Conservation (phyloP, 192 early-diverging fungal genomes). For the Paraglomus occultum region DNA sequence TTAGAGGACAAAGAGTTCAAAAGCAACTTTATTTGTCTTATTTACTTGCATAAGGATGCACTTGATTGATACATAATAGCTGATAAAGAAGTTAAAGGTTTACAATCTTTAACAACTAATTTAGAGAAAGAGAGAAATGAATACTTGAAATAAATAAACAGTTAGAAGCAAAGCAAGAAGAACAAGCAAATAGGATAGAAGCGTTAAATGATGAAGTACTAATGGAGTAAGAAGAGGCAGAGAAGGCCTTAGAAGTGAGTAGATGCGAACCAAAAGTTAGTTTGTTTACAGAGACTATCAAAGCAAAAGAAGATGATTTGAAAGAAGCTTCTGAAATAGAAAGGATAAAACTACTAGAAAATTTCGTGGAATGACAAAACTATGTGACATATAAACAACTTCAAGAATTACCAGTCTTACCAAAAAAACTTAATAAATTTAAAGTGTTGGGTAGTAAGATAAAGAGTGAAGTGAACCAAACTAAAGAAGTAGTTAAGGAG, state of each 20-base stretch:
- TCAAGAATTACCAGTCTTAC: too few species aligned
- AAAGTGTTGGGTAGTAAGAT: constrained; percentile 4
- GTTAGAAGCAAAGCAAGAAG: not conserved
- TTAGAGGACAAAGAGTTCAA: constrained; percentile 11
- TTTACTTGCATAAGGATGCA: constrained; percentile 6
- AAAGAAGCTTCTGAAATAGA: not conserved
- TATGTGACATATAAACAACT: too few species aligned
- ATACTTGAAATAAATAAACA: constrained; percentile 1
- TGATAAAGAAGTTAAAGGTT: constrained; percentile 12
- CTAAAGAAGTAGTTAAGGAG: constrained; percentile 14
- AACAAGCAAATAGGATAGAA: not conserved
- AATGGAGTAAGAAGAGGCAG: not conserved
- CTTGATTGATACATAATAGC: not conserved
- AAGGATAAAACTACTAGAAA: constrained; percentile 2
- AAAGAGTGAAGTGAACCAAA: not conserved
- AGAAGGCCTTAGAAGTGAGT: not conserved
- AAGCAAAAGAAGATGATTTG: not conserved
- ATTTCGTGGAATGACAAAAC: constrained; percentile 4
- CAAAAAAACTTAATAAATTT: constrained; percentile 8
- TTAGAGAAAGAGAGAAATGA: constrained; percentile 7
- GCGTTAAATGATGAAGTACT: constrained; percentile 4
- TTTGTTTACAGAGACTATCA: not conserved
- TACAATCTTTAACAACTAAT: constrained; percentile 4
- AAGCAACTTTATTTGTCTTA: constrained; percentile 14
- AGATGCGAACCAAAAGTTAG: not conserved